phyloP scores from a whole-genome alignment of 2,329 filamentous ascomycete genomes.

The Colletotrichum orchidophilum region DNA sequence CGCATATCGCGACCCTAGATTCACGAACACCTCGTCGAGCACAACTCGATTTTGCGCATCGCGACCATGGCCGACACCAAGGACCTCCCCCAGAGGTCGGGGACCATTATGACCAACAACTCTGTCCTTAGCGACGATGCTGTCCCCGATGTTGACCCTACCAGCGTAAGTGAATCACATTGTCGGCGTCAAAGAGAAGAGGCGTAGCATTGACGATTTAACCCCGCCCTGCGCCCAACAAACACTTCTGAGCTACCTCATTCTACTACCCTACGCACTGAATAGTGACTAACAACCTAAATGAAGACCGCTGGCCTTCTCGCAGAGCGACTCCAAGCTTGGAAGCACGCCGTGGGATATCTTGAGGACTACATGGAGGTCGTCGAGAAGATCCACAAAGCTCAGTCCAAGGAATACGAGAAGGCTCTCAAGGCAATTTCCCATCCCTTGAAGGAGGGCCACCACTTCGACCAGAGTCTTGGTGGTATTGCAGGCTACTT shows the following conservation, averaged over 20 bases:
- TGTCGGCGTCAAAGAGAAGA: neutral
- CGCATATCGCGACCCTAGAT: neutral
- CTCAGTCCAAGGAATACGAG: conserved; percentile 93
- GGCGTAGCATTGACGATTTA: neutral
- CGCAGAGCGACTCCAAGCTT: conserved; percentile 87
- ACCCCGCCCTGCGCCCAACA: neutral
- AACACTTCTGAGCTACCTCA: neutral
- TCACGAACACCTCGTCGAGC: neutral
- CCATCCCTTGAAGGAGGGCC: conserved; percentile 84
- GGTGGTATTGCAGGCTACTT: conserved; percentile 91
- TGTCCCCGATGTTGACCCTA: conserved; percentile 66
- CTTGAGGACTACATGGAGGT: conserved; percentile 89
- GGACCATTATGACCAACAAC: conserved; percentile 45
- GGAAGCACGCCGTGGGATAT: conserved; percentile 93
- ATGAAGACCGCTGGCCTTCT: conserved; percentile 80
- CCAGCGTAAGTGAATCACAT: conserved; percentile 55
- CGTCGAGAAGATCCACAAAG: conserved; percentile 86
- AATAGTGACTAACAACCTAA: conserved; percentile 15
- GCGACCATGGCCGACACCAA: conserved; percentile 42
- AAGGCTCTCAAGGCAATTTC: conserved; percentile 92
- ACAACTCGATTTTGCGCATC: conserved; percentile 37
- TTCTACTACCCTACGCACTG: neutral
- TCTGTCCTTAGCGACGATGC: conserved; percentile 58
- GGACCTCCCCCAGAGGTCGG: conserved; percentile 56
- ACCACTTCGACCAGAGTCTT: conserved; percentile 92